Evolutionary conservation across 441 rosid genomes (phyloP).

Genomic region (Kokia cookei): DNA sequence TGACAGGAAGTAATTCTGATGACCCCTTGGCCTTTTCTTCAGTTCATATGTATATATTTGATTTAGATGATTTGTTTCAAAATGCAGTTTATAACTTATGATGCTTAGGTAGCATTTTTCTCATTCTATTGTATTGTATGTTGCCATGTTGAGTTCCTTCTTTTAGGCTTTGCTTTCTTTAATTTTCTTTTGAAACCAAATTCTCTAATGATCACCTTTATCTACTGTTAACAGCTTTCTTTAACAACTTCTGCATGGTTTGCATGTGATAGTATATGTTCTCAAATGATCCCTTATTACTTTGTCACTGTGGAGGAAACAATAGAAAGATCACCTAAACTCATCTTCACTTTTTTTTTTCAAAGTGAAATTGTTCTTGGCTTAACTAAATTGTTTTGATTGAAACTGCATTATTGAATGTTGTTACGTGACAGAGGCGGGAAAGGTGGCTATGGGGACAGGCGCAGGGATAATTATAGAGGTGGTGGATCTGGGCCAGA

Average conservation of each 20-base stretch:
- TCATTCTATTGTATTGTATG: background rate
- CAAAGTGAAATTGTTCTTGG: background rate
- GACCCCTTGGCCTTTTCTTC: background rate
- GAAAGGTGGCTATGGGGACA: conserved; percentile 79
- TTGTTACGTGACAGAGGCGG: conserved; percentile 50
- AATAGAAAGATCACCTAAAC: background rate
- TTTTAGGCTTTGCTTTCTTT: background rate
- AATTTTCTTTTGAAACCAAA: background rate
- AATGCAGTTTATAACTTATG: background rate
- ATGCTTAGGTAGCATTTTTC: background rate
- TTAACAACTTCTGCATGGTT: background rate
- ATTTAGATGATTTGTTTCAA: background rate
- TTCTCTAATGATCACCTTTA: background rate
- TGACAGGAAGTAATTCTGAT: background rate
- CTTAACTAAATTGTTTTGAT: background rate
- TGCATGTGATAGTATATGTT: background rate
- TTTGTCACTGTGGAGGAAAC: background rate
- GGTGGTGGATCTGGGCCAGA: conserved; percentile 83
- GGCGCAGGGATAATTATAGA: conserved; percentile 64
- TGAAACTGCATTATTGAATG: background rate
- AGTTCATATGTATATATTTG: background rate
- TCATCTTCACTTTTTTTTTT: background rate
- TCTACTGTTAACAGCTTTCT: background rate
- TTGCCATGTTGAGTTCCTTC: background rate
- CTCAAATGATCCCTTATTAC: background rate